A percentile compares a stretch with the other conserved stretches of the same genome.
Evolutionary conservation across 1,284 basidiomycete genomes (phyloP).

Genomic region (Laetiporus sulphureus): DNA sequence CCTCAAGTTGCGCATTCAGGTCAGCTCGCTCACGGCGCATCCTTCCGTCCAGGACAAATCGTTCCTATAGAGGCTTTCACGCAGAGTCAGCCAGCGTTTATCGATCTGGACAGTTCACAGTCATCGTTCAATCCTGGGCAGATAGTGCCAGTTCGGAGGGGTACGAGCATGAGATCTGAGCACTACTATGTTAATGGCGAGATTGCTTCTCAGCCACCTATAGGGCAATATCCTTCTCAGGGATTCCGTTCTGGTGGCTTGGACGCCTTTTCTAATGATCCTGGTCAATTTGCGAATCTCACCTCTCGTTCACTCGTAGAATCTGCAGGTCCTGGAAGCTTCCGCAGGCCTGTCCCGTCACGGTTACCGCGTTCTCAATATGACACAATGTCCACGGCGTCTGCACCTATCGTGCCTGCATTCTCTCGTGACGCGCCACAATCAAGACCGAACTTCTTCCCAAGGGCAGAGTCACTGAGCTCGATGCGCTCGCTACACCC

Average conservation of each 20-base stretch:
- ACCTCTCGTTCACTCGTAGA: constrained; percentile 33
- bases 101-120: no score
- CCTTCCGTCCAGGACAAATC: constrained; percentile 22
- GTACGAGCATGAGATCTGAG: constrained; percentile 5
- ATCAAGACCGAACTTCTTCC: constrained; percentile 25
- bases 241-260: no score
- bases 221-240: no score
- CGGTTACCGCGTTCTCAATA: constrained; percentile 47
- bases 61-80: constrained; percentile 21
- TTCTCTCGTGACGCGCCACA: constrained; percentile 26
- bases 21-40: no score
- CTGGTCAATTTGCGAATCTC: no score
- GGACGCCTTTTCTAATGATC: no score
- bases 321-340: constrained; percentile 28
- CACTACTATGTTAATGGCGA: no score
- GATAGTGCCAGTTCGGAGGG: constrained; percentile 7
- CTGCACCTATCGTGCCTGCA: constrained; percentile 35
- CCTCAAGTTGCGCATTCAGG: neutral
- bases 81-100: no score
- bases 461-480: constrained; percentile 24
- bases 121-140: constrained; percentile 15
- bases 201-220: no score
- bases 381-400: constrained; percentile 31
- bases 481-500: constrained; percentile 28
- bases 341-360: constrained; percentile 56